phyloP scores from a whole-genome alignment of 108 stramenopile genomes.

The Stephanodiscus triporus region DNA sequence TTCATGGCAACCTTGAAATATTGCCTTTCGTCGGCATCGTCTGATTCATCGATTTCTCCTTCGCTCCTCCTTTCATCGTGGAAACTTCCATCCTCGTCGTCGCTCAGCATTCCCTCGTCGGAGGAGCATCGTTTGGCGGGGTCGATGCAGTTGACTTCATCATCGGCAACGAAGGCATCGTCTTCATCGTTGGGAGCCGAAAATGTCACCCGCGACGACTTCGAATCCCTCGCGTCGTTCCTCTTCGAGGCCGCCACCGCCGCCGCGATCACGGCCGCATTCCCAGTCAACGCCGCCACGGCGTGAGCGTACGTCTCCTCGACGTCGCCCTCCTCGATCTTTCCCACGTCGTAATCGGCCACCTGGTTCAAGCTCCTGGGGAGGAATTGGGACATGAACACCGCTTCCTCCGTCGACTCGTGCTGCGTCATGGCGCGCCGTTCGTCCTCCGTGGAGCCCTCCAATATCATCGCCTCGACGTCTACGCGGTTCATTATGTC shows the following conservation, averaged over 20 bases:
- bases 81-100: constrained; percentile 5
- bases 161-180: constrained; percentile 8
- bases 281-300: constrained; percentile 88
- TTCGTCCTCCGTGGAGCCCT: constrained; percentile 57
- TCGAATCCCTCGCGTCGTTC: constrained; percentile 25
- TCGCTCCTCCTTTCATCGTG: constrained; percentile 31
- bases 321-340: constrained; percentile 83
- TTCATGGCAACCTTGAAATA: constrained; percentile 73
- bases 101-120: constrained; percentile 3
- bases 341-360: constrained; percentile 82
- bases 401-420: constrained; percentile 85
- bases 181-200: constrained; percentile 14
- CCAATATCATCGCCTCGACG: constrained; percentile 23
- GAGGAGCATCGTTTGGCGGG: constrained; percentile 17
- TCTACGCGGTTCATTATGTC: constrained; percentile 67
- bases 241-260: constrained; percentile 50
- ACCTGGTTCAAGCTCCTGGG: constrained; percentile 90
- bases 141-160: constrained; percentile 15
- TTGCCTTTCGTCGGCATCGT: constrained; percentile 40
- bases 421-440: constrained; percentile 66
- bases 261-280: constrained; percentile 73
- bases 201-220: constrained; percentile 41
- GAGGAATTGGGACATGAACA: constrained; percentile 91
- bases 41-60: constrained; percentile 43
- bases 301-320: constrained; percentile 90